phyloP scores from a whole-genome alignment of 2,329 filamentous ascomycete species.

The Aspergillus hiratsukae region DNA sequence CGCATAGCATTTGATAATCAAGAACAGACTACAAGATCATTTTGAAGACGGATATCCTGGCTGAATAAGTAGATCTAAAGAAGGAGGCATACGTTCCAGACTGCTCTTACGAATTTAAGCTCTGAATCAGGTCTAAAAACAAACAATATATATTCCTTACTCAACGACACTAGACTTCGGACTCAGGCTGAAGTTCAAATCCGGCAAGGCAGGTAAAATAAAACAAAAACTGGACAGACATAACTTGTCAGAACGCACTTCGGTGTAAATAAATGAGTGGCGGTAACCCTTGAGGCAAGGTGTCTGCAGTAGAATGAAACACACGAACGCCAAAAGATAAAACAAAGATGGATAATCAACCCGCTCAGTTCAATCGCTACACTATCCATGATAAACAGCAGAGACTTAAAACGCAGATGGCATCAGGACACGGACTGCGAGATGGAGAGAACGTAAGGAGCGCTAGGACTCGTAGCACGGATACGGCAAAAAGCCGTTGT shows the following conservation, averaged over 20 bases:
- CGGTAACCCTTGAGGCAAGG: conserved; percentile 13
- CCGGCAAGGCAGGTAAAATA: conserved; percentile 7
- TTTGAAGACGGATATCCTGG: neutral
- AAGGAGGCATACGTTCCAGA: neutral
- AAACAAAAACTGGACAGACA: conserved; percentile 6
- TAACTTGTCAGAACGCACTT: conserved; percentile 12
- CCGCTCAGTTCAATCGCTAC: conserved; percentile 29
- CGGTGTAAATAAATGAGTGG: conserved; percentile 16
- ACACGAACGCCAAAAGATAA: conserved; percentile 19
- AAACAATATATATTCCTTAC: conserved; percentile 18
- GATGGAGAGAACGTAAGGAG: conserved; percentile 13
- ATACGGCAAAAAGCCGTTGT: neutral
- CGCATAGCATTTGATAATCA: neutral
- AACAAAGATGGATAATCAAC: conserved; percentile 18
- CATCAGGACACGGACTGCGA: conserved; percentile 9
- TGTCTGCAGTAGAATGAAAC: conserved; percentile 7
- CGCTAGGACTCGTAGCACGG: conserved; percentile 3
- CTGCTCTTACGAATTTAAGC: neutral
- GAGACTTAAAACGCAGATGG: conserved; percentile 14
- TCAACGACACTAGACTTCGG: conserved; percentile 8
- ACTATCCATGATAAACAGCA: conserved; percentile 24
- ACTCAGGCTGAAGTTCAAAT: conserved; percentile 3
- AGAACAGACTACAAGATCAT: neutral
- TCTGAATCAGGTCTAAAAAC: neutral
- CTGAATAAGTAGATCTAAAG: neutral